Base-by-base conservation (phyloP, 371 early-diverging fungal species). In the Apophysomyces ossiformis region DNA sequence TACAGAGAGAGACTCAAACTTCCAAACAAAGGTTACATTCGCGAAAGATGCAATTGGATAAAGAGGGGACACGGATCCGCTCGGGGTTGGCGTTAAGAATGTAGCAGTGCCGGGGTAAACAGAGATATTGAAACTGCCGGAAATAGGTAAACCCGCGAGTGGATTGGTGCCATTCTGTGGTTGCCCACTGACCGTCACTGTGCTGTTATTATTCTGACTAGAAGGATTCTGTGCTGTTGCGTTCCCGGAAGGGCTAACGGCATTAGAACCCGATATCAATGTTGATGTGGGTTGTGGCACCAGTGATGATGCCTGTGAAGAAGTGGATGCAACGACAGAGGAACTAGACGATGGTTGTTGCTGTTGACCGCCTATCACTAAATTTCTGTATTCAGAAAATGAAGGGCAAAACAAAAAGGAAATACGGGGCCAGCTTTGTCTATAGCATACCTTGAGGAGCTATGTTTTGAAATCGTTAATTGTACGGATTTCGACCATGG, bases 1-100 rank as follows among this genome's bases (percentile, higher is more conserved):
- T 12, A 72, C 66, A 1, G 35, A 44, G n/a, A 72, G 59, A 9
- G 46, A 54, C 16, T 65, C 44, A 38, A 45, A 66, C 36, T 44
- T 35, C 72, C 72, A 72, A n/a, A 57, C 57, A 38, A 72, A 63
- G 11, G 72, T 72, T 5, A 72, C 63, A 15, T 72, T 72, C n/a
- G 36, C 62, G 11, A 26, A 32, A 9, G 66, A n/a, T 15, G 43
- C 13, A 21, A 66, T 69, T 21, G 65, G 65, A 35, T 65, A 68
- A 26, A 72, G 60, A 36, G 72, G 72, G 11, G 61, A 46, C n/a
- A 62, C 45, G 26, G 63, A 59, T 7, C 32, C 58, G 5, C 37
- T 56, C 11, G 60, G 63, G 7, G 60, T 72, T 3, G 72, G 72
- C 5, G 69, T 63, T 13, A 44, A 57, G 59, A 70, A 72, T 4